Evolutionary conservation across 2,329 filamentous ascomycete genomes (phyloP).

Genomic region (Ploettnerulaceae sp.): DNA sequence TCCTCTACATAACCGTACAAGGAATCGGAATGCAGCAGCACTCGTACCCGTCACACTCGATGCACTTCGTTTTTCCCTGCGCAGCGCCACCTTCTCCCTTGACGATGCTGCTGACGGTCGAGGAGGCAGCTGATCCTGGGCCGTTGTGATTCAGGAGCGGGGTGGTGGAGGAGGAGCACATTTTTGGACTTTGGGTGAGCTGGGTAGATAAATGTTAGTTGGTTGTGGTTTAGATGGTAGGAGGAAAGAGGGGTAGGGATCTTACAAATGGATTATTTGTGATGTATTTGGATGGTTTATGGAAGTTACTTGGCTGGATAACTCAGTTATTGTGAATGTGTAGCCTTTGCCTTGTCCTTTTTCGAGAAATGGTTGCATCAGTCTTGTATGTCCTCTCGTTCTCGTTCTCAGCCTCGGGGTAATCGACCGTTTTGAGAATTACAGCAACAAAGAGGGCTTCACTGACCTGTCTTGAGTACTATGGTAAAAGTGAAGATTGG

Average conservation of each 20-base stretch:
- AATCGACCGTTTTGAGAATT: no score
- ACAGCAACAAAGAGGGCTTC: no score
- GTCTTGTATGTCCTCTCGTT: no score
- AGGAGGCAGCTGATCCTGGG: conserved; percentile 45
- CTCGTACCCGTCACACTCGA: conserved; percentile 46
- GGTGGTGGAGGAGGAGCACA: conserved; percentile 34
- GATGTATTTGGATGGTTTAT: no score
- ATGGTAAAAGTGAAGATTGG: no score
- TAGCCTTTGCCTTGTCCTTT: no score
- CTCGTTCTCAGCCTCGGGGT: no score
- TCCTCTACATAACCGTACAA: conserved; percentile 44
- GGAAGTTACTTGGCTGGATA: no score
- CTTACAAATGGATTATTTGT: background rate
- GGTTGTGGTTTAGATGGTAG: background rate
- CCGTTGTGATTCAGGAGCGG: conserved; percentile 40
- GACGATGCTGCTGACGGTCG: conserved; percentile 46
- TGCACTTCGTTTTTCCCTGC: conserved; percentile 44
- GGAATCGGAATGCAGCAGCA: conserved; percentile 52
- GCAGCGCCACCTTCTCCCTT: conserved; percentile 42
- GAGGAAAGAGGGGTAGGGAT: background rate
- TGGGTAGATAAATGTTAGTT: background rate
- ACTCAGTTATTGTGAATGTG: no score
- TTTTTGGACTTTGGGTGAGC: conserved; percentile 7
- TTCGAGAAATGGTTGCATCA: no score
- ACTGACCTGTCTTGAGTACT: no score